phyloP scores from a whole-genome alignment of 345 rosid genomes.

The Salix purpurea region DNA sequence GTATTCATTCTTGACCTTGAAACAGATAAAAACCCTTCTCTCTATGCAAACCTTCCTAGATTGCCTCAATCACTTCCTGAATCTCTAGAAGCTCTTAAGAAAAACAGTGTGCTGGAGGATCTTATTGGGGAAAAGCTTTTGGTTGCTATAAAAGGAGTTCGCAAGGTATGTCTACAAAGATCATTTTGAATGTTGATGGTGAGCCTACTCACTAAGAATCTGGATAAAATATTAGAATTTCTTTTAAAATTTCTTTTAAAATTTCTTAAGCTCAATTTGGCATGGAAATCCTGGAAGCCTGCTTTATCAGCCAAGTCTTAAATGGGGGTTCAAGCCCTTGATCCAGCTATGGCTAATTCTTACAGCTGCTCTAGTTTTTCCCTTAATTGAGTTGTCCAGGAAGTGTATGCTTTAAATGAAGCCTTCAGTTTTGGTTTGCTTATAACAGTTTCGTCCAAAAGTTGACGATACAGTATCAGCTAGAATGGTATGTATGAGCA shows the following conservation, averaged over 20 bases:
- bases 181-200: background rate
- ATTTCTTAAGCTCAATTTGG: background rate
- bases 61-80: conserved; percentile 70
- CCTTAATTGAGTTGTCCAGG: no score
- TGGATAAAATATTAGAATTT: no score
- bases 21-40: conserved; percentile 65
- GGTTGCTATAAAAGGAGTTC: conserved; percentile 68
- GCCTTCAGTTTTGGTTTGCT: no score
- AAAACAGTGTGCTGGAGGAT: conserved; percentile 50
- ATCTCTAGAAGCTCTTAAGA: conserved; percentile 62
- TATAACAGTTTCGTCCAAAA: no score
- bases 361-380: no score
- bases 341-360: no score
- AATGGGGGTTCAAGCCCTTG: no score
- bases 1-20: background rate
- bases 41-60: conserved; percentile 48
- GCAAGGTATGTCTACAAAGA: conserved; percentile 52
- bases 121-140: conserved; percentile 68
- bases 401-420: no score
- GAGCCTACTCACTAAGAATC: no score
- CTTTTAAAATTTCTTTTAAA: background rate
- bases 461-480: no score
- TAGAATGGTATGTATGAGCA: no score
- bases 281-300: background rate
- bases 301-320: no score